Base-by-base conservation (phyloP, 2,329 filamentous ascomycete genomes). In the Fusarium udum region DNA sequence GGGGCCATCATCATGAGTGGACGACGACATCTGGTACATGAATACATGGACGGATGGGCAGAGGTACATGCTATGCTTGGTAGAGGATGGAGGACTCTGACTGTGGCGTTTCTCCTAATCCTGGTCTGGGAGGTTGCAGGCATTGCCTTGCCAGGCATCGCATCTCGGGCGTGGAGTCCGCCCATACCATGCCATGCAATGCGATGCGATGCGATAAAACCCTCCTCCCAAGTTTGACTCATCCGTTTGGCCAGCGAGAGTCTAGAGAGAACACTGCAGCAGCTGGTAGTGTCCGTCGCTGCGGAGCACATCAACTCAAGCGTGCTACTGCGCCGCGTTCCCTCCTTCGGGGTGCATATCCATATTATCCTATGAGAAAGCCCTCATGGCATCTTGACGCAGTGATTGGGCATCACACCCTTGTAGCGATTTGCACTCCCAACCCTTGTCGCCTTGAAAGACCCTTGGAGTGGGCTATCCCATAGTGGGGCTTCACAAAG, bases 321-420 rank as follows among this genome's bases (percentile, higher is more conserved):
- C 39, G 62, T 64, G 69, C 73, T 55, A 80, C 82, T 85, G 84
- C 84, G 83, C 84, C 83, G 83, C 84, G 79, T 82, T 84, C 81
- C 81, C 81, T 77, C 81, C 79, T 82, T 82, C 76, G 71, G 76
- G 74, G 74, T 81, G 80, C 78, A 81, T 80, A 71, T 65, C 37
- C 65, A 64, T 73, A 64, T 75, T 59, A 69, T 78, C 80, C 80
- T 82, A 80, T 82, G 75, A 73, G 74, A 79, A 75, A 58, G 61
- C 66, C 62, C 53, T 67, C 37, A 58, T 58, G 61, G 63, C 59
- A 57, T 66, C 62, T 77, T 72, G 72, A 76, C 66, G 75, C 73
- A 72, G 65, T 77, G 71, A 84, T 84, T 84, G 83, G 82, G 79
- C 75, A 75, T 72, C 76, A 55, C 73, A 73, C 76, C 81, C 82